phyloP scores from a whole-genome alignment of 176 grass and related monocot species.

The Elymus sibiricus region DNA sequence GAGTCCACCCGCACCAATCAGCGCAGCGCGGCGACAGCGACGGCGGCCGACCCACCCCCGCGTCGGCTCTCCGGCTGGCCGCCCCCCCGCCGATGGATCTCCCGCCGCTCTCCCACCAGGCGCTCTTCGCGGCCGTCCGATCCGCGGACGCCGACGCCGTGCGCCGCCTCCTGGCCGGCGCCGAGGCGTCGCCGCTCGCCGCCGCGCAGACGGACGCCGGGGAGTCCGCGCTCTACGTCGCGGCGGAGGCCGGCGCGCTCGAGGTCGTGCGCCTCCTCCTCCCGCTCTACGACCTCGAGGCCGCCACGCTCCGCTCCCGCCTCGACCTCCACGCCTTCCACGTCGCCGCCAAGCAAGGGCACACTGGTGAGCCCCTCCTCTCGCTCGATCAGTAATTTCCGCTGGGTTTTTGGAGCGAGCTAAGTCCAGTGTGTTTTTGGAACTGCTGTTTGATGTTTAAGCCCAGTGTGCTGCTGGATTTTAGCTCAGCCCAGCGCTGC shows the following conservation, averaged over 20 bases:
- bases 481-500: neutral
- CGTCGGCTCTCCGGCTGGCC: neutral
- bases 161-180: slow-evolving; percentile 38
- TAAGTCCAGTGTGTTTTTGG: neutral
- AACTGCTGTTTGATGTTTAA: no score
- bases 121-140: slow-evolving; percentile 81
- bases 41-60: neutral
- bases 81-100: slow-evolving; percentile 55
- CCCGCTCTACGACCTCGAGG: slow-evolving; percentile 66
- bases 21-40: neutral
- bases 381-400: neutral
- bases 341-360: slow-evolving; percentile 85
- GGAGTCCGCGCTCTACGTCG: slow-evolving; percentile 90
- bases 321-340: slow-evolving; percentile 96
- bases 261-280: slow-evolving; percentile 72
- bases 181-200: slow-evolving; percentile 34
- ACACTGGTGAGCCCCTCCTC: slow-evolving; percentile 47
- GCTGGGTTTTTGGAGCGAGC: neutral
- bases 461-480: neutral
- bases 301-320: slow-evolving; percentile 59
- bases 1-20: slow-evolving; percentile 30
- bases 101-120: slow-evolving; percentile 66
- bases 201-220: slow-evolving; percentile 69
- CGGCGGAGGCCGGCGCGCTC: slow-evolving; percentile 69
- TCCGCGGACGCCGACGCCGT: slow-evolving; percentile 66